Base-by-base conservation (phyloP, 2,329 filamentous ascomycete genomes). In the Alternaria arborescens region DNA sequence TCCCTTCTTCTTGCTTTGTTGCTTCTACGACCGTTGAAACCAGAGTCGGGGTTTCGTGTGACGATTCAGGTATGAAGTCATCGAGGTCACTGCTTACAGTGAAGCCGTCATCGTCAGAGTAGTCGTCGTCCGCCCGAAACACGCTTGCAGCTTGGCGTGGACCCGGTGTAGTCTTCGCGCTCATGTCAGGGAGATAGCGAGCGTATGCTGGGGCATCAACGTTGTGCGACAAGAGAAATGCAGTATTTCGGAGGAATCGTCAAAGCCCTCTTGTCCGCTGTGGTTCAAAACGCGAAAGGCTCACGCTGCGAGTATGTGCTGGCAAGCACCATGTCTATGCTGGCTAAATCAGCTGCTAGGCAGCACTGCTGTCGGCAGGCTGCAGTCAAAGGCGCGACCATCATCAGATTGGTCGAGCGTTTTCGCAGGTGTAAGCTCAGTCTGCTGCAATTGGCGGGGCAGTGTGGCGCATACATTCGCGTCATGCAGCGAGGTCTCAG, bases 311-410 rank as follows among this genome's bases (percentile, higher is more conserved):
- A 30, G 26, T 16, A 11, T 6, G 20, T 12, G 26, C 44, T 47
- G 44, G 32, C 20, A 26, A 28, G 26, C 43, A 46, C 18, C 18
- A 30, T 46, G n/a, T 16, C 18, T 6, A 32, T 12, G 26, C 44
- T 47, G 44, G 32, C 20, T 24, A 32, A 14, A 47, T 47, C 28
- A 47, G 44, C 44, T 47, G 44, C 44, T 47, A 47, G 44, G 44
- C 44, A 47, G 18, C 44, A 47, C 44, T 32, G 44, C 44, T 38
- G 36, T 16, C 26, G 18, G 28, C 44, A 30, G 44, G 26, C 44
- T n/a, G 44, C 26, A 32, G 26, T 24, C 28, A 10, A 26, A 47
- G 30, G 44, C 28, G 28, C 20, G 10, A 30, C 44, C 26, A 11
- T 14, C 26, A 30, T 14, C 26, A 47, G n/a, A 47, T 32, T 32